phyloP scores from a whole-genome alignment of 2,329 filamentous ascomycete species.

The Tolypocladium guangdongense region DNA sequence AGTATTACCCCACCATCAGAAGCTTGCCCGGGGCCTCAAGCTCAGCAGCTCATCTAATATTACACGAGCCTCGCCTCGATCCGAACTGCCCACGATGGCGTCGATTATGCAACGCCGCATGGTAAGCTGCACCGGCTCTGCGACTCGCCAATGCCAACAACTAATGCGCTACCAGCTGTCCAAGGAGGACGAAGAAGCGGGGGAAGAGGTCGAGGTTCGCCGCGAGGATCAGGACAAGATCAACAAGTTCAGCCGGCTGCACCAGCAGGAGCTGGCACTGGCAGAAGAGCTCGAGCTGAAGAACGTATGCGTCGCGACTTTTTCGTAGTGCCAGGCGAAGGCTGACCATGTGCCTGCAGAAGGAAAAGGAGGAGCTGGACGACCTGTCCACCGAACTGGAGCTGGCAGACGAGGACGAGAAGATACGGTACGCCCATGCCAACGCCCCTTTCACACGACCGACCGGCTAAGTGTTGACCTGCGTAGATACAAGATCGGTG shows the following conservation, averaged over 20 bases:
- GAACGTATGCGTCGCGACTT: constrained; percentile 40
- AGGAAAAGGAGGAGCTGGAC: constrained; percentile 96
- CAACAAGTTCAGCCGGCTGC: constrained; percentile 91
- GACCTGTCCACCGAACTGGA: constrained; percentile 87
- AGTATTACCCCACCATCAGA: neutral
- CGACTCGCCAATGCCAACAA: neutral
- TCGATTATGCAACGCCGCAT: constrained; percentile 48
- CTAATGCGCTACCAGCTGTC: constrained; percentile 53
- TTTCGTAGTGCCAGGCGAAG: neutral
- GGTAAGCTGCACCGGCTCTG: constrained; percentile 26
- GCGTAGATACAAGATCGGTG: constrained; percentile 85
- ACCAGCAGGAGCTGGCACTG: constrained; percentile 70
- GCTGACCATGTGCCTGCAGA: constrained; percentile 42
- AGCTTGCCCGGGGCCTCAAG: neutral
- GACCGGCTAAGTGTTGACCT: constrained; percentile 1
- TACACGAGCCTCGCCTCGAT: constrained; percentile 1
- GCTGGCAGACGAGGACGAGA: constrained; percentile 88
- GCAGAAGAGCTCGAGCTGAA: constrained; percentile 75
- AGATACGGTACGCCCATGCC: constrained; percentile 60
- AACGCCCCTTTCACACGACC: neutral
- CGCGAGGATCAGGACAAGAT: constrained; percentile 98
- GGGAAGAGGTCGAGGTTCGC: constrained; percentile 84
- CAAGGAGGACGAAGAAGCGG: constrained; percentile 78
- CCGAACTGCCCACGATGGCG: constrained; percentile 19
- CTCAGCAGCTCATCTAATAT: neutral